Evolutionary conservation across 371 early-diverging fungal species (phyloP).

Genomic region (Circinella umbellata): DNA sequence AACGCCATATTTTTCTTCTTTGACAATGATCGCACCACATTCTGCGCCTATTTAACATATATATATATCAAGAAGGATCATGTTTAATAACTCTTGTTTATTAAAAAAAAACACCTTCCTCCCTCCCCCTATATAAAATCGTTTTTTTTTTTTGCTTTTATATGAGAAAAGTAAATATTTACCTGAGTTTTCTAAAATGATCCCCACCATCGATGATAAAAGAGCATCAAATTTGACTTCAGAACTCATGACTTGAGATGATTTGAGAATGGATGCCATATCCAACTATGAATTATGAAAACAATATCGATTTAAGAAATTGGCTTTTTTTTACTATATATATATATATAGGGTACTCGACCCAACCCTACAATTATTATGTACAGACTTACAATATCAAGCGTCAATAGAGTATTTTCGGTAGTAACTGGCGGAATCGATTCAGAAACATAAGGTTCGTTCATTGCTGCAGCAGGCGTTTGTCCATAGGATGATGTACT

Average conservation of each 20-base stretch:
- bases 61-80: neutral
- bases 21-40: conserved; percentile 22
- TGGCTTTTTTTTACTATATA: no score
- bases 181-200: conserved; percentile 51
- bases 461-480: conserved; percentile 15
- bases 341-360: no score
- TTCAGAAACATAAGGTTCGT: conserved; percentile 40
- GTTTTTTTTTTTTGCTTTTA: no score
- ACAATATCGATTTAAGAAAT: neutral
- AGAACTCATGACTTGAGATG: conserved; percentile 51
- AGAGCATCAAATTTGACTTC: conserved; percentile 49
- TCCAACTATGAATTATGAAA: conserved; percentile 18
- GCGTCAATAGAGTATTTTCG: conserved; percentile 44
- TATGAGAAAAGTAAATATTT: neutral
- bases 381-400: conserved; percentile 41
- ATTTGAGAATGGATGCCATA: conserved; percentile 52
- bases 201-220: conserved; percentile 44
- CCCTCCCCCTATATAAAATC: no score
- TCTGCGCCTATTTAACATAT: conserved; percentile 14
- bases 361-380: no score
- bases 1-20: conserved; percentile 49
- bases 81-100: no score
- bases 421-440: conserved; percentile 44
- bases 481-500: conserved; percentile 36
- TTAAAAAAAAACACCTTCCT: no score